These are phyloP conservation scores for Paxillus ammoniavirescens DNA, from an alignment of 768 basidiomycete genomes.

Conservation along the genomic window DNA sequence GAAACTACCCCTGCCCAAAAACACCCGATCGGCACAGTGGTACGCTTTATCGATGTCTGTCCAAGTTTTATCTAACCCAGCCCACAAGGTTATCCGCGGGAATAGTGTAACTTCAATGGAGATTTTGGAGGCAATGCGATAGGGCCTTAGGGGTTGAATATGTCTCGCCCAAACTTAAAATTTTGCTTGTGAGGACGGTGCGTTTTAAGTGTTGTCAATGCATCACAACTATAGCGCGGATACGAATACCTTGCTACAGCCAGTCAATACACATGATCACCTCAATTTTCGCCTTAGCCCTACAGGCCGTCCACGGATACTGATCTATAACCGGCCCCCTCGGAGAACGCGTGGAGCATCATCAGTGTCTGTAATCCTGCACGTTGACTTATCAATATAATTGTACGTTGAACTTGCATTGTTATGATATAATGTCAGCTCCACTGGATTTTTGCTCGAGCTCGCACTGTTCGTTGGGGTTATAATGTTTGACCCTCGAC, in stretches of 20 bases:
- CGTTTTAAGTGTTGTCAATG: neutral
- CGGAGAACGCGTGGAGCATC: neutral
- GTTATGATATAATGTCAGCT: neutral
- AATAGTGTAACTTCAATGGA: constrained; percentile 98
- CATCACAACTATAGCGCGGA: neutral
- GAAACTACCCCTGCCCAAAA: constrained; percentile 89
- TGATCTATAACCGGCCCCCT: neutral
- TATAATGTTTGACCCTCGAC: too few species aligned
- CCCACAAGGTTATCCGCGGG: constrained; percentile 84
- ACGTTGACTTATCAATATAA: neutral
- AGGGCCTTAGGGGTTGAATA: neutral
- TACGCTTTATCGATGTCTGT: constrained; percentile 41
- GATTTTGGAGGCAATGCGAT: constrained; percentile 64
- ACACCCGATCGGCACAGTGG: constrained; percentile 88
- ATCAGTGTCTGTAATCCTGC: neutral
- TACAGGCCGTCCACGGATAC: neutral
- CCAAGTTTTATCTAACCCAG: constrained; percentile 3
- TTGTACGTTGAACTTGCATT: neutral
- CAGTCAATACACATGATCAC: neutral
- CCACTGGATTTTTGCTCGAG: neutral
- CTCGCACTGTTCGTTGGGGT: neutral
- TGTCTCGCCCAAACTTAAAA: neutral
- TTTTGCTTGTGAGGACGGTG: constrained; percentile 6
- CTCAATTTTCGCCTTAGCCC: constrained; percentile 8
- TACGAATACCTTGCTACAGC: constrained; percentile 1